A percentile compares a stretch with the other conserved stretches of the same genome.
Evolutionary conservation across 176 grass and related monocot genomes (phyloP).

Genomic region (Pontederia paniculata): DNA sequence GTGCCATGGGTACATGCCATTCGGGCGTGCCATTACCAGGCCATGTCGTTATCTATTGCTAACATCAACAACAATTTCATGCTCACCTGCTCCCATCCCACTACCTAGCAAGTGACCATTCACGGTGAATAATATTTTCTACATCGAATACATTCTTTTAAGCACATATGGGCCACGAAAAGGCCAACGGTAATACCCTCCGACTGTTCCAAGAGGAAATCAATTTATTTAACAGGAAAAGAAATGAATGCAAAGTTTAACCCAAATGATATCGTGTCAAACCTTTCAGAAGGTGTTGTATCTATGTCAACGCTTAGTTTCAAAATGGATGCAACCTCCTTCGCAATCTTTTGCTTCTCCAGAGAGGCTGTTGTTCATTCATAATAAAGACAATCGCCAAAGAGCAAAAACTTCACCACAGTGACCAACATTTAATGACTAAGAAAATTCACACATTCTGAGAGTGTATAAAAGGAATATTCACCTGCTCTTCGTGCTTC

Average conservation of each 20-base stretch:
- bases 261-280: not conserved
- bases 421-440: constrained; percentile 9
- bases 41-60: too few relatives aligned
- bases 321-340: constrained; percentile 70
- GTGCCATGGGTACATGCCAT: too few relatives aligned
- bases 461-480: constrained; percentile 4
- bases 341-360: constrained; percentile 75
- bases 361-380: constrained; percentile 39
- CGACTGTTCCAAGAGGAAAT: not conserved
- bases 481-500: constrained; percentile 79
- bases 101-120: too few relatives aligned
- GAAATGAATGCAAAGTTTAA: not conserved
- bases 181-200: too few relatives aligned
- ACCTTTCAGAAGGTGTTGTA: constrained; percentile 36
- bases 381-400: not conserved
- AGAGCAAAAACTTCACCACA: constrained; percentile 1
- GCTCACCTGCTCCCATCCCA: too few relatives aligned
- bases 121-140: too few relatives aligned
- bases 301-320: constrained; percentile 67
- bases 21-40: too few relatives aligned
- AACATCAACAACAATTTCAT: too few relatives aligned
- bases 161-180: too few relatives aligned
- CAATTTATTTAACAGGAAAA: not conserved
- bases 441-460: not conserved
- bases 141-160: too few relatives aligned